Percentiles rank a stretch among this genome's conserved stretches.
Evolutionary conservation across 768 basidiomycete genomes (phyloP).

Genomic region (Amyloporia xantha): DNA sequence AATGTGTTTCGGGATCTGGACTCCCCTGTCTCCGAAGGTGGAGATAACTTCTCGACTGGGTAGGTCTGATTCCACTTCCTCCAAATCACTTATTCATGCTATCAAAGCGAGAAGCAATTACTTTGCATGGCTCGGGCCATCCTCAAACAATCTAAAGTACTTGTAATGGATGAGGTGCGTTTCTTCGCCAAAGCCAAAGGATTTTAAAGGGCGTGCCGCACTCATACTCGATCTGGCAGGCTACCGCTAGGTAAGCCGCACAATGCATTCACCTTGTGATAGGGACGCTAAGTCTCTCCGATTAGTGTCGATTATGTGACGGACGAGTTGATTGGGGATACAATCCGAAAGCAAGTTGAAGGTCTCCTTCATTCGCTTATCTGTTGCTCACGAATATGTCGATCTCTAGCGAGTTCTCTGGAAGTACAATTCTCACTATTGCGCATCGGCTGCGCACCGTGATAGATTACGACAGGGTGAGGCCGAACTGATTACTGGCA

Average conservation of each 20-base stretch:
- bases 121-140: constrained; percentile 87
- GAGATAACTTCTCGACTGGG: constrained; percentile 91
- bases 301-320: constrained; percentile 76
- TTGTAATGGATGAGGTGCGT: constrained; percentile 80
- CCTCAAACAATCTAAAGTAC: constrained; percentile 64
- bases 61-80: constrained; percentile 30
- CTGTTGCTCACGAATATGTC: background rate
- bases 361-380: background rate
- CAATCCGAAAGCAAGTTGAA: constrained; percentile 73
- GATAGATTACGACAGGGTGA: constrained; percentile 82
- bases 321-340: constrained; percentile 79
- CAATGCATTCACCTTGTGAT: background rate
- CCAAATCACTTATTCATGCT: too few species aligned
- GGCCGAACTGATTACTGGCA: constrained; percentile 28
- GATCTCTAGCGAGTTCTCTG: constrained; percentile 58
- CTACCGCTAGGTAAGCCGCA: constrained; percentile 59
- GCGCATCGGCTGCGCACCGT: constrained; percentile 75
- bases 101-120: constrained; percentile 65
- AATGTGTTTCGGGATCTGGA: constrained; percentile 78
- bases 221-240: constrained; percentile 42
- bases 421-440: constrained; percentile 78
- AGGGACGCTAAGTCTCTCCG: background rate
- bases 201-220: constrained; percentile 3
- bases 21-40: constrained; percentile 71
- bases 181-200: background rate